phyloP scores from a whole-genome alignment of 352 stramenopile genomes.

The Pythium sp. region DNA sequence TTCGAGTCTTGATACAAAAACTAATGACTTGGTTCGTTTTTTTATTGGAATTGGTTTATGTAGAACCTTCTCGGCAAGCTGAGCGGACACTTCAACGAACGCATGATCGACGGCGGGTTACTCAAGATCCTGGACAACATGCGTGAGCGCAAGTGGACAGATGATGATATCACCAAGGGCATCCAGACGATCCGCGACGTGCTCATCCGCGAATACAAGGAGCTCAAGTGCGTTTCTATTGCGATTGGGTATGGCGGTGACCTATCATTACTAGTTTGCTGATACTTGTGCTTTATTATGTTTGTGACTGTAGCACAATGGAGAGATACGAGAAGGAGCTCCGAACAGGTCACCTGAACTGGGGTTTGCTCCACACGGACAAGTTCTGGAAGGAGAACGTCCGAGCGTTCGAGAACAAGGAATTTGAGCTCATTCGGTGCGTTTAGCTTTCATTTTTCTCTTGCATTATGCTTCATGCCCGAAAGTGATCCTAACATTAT shows the following conservation, averaged over 20 bases:
- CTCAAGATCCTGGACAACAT: slow-evolving; percentile 95
- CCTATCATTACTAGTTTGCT: background rate
- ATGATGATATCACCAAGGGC: slow-evolving; percentile 92
- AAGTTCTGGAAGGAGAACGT: slow-evolving; percentile 99
- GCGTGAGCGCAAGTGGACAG: slow-evolving; percentile 92
- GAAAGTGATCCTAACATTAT: slow-evolving; percentile 3
- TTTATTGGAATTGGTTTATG: background rate
- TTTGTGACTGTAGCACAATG: slow-evolving; percentile 77
- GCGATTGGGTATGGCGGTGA: background rate
- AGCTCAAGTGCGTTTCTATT: slow-evolving; percentile 66
- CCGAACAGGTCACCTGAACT: slow-evolving; percentile 92
- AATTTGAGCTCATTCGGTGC: slow-evolving; percentile 92
- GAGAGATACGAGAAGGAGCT: slow-evolving; percentile 97
- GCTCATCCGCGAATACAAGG: slow-evolving; percentile 86
- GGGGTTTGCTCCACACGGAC: slow-evolving; percentile 96
- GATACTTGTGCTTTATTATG: background rate
- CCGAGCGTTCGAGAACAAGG: slow-evolving; percentile 94
- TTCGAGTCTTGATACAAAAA: background rate
- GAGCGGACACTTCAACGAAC: slow-evolving; percentile 83
- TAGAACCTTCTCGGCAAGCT: slow-evolving; percentile 82
- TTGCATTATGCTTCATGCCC: background rate
- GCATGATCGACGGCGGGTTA: slow-evolving; percentile 96
- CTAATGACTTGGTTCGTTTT: background rate
- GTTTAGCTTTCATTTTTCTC: slow-evolving; percentile 9
- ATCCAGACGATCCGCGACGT: slow-evolving; percentile 78